A percentile compares a stretch with the other conserved stretches of the same genome.
Evolutionary conservation across 2,329 filamentous ascomycete species (phyloP).

Genomic region (Penicillium sp.): DNA sequence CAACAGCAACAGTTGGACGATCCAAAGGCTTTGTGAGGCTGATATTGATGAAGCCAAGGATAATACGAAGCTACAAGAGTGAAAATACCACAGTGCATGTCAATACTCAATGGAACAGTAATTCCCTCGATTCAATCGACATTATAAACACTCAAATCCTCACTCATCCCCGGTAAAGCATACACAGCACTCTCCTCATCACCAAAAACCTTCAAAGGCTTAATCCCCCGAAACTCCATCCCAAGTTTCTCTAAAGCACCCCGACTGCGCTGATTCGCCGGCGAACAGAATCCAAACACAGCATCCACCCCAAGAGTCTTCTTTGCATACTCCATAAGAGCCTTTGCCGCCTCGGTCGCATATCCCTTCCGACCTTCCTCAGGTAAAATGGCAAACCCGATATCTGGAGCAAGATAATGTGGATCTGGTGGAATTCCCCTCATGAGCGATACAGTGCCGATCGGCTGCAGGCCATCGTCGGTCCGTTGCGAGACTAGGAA

Average conservation of each 20-base stretch:
- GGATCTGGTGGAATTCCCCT: slow-evolving; percentile 17
- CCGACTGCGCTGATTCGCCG: slow-evolving; percentile 18
- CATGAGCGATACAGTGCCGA: slow-evolving; percentile 22
- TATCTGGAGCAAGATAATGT: slow-evolving; percentile 22
- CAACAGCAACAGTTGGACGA: too few relatives aligned
- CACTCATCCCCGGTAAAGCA: slow-evolving; percentile 14
- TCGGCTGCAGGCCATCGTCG: neutral
- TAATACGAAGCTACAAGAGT: too few relatives aligned
- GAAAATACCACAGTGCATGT: too few relatives aligned
- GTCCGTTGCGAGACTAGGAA: slow-evolving; percentile 15
- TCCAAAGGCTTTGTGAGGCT: too few relatives aligned
- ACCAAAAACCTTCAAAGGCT: slow-evolving; percentile 19
- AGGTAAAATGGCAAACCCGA: slow-evolving; percentile 27
- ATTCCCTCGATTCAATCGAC: neutral
- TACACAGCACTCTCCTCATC: slow-evolving; percentile 19
- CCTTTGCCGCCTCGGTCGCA: slow-evolving; percentile 25
- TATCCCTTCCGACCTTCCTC: slow-evolving; percentile 29
- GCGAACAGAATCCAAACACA: slow-evolving; percentile 25
- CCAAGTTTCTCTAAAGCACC: slow-evolving; percentile 27
- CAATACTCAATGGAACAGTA: neutral
- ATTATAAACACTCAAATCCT: slow-evolving; percentile 20
- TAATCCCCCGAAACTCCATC: slow-evolving; percentile 22
- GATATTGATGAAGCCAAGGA: too few relatives aligned
- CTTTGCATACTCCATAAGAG: slow-evolving; percentile 20
- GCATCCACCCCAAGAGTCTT: slow-evolving; percentile 15